A percentile compares a stretch with the other conserved stretches of the same genome.
Evolutionary conservation across 2,329 filamentous ascomycete species (phyloP).

Genomic region (Cladosporium oxysporum): DNA sequence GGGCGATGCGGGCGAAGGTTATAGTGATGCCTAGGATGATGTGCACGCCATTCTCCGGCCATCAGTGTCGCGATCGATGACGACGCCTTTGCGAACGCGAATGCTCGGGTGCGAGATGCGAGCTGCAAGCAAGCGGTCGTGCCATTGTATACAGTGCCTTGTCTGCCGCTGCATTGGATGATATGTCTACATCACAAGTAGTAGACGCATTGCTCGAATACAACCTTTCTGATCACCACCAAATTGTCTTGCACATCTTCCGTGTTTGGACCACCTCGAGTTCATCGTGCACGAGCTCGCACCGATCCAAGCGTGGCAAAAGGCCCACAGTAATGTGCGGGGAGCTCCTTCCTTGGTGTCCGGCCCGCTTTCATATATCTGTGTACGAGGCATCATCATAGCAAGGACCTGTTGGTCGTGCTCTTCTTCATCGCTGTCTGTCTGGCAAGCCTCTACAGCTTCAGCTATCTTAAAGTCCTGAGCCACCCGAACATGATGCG

Average conservation of each 20-base stretch:
- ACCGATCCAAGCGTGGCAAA: not conserved
- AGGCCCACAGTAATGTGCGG: not conserved
- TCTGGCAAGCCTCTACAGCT: too few relatives aligned
- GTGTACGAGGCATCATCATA: too few relatives aligned
- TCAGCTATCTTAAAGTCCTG: too few relatives aligned
- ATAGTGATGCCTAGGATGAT: slow-evolving; percentile 21
- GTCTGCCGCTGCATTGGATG: not conserved
- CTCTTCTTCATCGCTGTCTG: too few relatives aligned
- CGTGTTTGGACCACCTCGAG: not conserved
- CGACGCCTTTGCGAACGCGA: slow-evolving; percentile 19
- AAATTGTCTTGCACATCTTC: not conserved
- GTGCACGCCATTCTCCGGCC: slow-evolving; percentile 10
- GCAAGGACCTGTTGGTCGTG: too few relatives aligned
- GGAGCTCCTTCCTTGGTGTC: not conserved
- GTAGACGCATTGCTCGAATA: not conserved
- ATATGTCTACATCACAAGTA: not conserved
- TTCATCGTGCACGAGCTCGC: not conserved
- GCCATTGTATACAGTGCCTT: not conserved
- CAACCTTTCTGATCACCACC: not conserved
- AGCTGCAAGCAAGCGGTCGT: not conserved
- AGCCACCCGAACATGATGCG: too few relatives aligned
- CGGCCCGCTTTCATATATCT: not conserved
- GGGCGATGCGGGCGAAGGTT: not conserved
- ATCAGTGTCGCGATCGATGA: slow-evolving; percentile 14
- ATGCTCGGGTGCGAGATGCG: not conserved